Conservation (phyloP, 2,329 filamentous ascomycete genomes). For the Talaromyces sp. region DNA sequence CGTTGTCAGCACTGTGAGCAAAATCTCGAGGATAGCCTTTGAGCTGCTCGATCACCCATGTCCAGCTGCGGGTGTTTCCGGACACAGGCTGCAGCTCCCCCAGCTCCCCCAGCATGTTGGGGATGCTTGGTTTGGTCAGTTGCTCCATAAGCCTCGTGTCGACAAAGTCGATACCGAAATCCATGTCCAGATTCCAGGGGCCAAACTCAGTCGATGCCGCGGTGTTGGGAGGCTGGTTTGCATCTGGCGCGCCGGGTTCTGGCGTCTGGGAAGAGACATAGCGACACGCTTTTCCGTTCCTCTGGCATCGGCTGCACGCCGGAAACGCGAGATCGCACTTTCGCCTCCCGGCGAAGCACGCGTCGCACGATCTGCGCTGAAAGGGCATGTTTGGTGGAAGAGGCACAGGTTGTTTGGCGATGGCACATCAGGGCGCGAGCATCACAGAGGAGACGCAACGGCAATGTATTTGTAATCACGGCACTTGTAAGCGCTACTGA, state of each 20-base stretch:
- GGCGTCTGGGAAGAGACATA: not conserved
- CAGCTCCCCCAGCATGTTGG: constrained; percentile 2
- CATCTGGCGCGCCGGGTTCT: not conserved
- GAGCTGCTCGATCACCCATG: not conserved
- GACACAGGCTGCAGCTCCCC: not conserved
- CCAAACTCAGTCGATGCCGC: not conserved
- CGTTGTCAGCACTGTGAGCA: not conserved
- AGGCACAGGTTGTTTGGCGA: not conserved
- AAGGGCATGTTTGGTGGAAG: not conserved
- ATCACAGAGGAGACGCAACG: not conserved
- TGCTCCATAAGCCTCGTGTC: not conserved
- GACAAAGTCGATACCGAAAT: not conserved
- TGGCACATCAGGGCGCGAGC: not conserved
- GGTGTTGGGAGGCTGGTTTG: not conserved
- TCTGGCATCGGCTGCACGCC: constrained; percentile 1
- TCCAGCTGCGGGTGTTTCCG: not conserved
- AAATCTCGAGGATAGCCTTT: not conserved
- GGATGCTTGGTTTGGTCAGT: not conserved
- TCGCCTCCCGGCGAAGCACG: not conserved
- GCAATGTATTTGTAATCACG: not conserved
- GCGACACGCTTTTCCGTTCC: constrained; percentile 2
- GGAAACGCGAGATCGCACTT: constrained; percentile 7
- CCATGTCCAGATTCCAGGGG: not conserved
- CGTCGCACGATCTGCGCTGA: not conserved
- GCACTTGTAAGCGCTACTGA: not conserved